Conservation (phyloP, 805 yeast species). For the Candida montana region DNA sequence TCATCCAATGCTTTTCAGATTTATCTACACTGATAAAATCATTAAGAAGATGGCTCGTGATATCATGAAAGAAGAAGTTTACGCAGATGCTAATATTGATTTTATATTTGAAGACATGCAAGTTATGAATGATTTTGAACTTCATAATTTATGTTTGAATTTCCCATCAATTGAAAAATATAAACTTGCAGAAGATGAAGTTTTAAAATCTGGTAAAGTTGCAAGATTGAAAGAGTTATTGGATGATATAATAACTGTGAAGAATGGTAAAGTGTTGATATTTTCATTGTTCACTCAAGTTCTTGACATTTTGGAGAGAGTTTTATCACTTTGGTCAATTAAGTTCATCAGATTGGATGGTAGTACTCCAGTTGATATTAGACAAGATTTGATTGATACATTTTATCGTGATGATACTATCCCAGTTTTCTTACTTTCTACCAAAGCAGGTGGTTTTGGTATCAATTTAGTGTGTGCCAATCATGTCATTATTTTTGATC, state of each 20-base stretch:
- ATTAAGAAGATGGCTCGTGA: conserved; percentile 65
- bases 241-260: conserved; percentile 47
- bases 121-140: conserved; percentile 88
- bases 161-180: conserved; percentile 64
- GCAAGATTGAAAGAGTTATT: conserved; percentile 50
- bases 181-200: conserved; percentile 48
- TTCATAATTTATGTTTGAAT: conserved; percentile 65
- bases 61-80: conserved; percentile 78
- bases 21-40: conserved; percentile 47
- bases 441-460: conserved; percentile 99
- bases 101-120: conserved; percentile 92
- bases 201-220: conserved; percentile 75
- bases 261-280: conserved; percentile 64
- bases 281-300: conserved; percentile 93
- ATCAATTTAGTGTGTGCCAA: conserved; percentile 95
- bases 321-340: conserved; percentile 56
- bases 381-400: conserved; percentile 88
- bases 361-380: conserved; percentile 83
- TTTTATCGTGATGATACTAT: conserved; percentile 78
- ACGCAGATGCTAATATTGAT: conserved; percentile 62
- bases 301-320: conserved; percentile 78
- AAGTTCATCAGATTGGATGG: conserved; percentile 88
- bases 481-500: conserved; percentile 85
- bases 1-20: conserved; percentile 84
- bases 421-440: conserved; percentile 82